phyloP scores from a whole-genome alignment of 2,329 filamentous ascomycete species.

The Hypoxylon sp. region DNA sequence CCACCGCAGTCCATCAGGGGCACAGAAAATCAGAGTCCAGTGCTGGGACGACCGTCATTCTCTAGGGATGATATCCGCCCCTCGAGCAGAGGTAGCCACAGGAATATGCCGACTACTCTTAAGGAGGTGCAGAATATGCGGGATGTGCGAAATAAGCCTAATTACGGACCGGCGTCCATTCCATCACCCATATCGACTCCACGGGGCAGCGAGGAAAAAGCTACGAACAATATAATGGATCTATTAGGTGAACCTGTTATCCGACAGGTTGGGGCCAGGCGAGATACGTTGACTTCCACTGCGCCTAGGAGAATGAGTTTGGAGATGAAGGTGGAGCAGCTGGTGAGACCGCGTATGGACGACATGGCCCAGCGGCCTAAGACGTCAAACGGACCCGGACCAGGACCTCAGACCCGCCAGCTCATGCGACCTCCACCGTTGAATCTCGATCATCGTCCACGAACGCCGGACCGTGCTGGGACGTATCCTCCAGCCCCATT shows the following conservation, averaged over 20 bases:
- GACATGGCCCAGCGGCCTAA: conserved; percentile 40
- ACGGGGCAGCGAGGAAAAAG: conserved; percentile 59
- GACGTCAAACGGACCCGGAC: conserved; percentile 43
- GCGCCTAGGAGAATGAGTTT: conserved; percentile 64
- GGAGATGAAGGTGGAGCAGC: conserved; percentile 62
- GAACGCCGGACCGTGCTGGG: conserved; percentile 39
- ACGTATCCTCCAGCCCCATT: conserved; percentile 38
- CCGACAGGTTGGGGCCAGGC: conserved; percentile 64
- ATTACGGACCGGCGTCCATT: conserved; percentile 54
- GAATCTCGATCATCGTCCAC: conserved; percentile 29
- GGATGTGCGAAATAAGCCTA: conserved; percentile 30
- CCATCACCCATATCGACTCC: conserved; percentile 62
- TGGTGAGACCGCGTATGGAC: conserved; percentile 21
- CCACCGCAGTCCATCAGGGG: conserved; percentile 56
- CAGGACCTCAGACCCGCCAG: conserved; percentile 22
- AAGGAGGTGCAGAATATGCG: conserved; percentile 44
- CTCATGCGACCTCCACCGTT: conserved; percentile 37
- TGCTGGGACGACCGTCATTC: conserved; percentile 30
- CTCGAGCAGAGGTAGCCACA: conserved; percentile 49
- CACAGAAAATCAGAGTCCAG: conserved; percentile 32
- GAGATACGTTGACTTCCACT: conserved; percentile 66
- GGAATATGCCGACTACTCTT: conserved; percentile 46
- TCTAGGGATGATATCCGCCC: conserved; percentile 40
- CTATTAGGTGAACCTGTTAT: conserved; percentile 60
- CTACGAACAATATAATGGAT: conserved; percentile 42